Evolutionary conservation across 257 asterid genomes (phyloP).

Genomic region (Echium plantagineum): DNA sequence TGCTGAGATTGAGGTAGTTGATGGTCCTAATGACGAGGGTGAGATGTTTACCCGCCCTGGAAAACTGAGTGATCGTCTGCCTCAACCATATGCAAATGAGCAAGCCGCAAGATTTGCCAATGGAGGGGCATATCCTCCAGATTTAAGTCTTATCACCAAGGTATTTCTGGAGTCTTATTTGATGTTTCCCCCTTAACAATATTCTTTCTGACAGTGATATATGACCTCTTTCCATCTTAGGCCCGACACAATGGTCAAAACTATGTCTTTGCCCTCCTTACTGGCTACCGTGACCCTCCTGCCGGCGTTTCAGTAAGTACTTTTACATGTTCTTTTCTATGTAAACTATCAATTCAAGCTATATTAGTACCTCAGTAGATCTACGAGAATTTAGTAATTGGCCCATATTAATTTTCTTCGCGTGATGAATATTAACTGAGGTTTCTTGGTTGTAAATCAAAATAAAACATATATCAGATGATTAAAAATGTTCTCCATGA

Average conservation of each 20-base stretch:
- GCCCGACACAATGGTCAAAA: slow-evolving; percentile 85
- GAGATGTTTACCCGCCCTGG: slow-evolving; percentile 93
- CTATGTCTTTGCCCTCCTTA: slow-evolving; percentile 57
- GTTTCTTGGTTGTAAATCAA: neutral
- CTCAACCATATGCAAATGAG: slow-evolving; percentile 79
- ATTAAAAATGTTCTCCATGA: neutral
- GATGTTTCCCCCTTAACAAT: neutral
- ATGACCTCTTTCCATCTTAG: slow-evolving; percentile 18
- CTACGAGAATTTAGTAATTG: neutral
- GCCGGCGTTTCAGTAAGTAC: slow-evolving; percentile 65
- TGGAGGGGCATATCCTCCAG: slow-evolving; percentile 97
- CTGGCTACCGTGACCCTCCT: slow-evolving; percentile 78
- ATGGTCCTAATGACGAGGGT: slow-evolving; percentile 94
- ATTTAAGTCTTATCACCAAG: slow-evolving; percentile 57
- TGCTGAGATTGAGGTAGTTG: slow-evolving; percentile 86
- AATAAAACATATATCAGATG: neutral
- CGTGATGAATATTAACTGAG: neutral
- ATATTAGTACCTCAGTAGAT: neutral
- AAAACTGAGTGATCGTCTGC: slow-evolving; percentile 79
- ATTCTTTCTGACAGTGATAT: slow-evolving; percentile 8
- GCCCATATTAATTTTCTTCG: neutral
- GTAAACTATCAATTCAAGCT: neutral
- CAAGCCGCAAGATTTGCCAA: slow-evolving; percentile 88
- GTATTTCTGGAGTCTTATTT: slow-evolving; percentile 26
- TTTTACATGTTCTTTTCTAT: neutral